A percentile compares a stretch with the other conserved stretches of the same genome.
Conservation (phyloP, 257 asterid genomes). For the Capsicum baccatum region DNA sequence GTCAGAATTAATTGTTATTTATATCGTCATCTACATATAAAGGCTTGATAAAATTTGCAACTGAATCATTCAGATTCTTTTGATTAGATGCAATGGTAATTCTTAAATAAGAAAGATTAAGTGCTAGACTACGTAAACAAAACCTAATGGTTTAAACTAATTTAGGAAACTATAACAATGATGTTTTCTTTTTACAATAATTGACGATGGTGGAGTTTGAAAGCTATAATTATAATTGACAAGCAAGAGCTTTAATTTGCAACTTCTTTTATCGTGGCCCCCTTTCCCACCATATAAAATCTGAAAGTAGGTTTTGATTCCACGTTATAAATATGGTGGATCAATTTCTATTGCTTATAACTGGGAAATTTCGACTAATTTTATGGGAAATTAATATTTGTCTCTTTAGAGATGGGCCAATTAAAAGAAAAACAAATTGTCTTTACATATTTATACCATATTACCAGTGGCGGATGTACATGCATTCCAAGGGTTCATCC, state of each 20-base stretch:
- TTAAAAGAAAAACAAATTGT: too few relatives aligned
- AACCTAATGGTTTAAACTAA: not conserved
- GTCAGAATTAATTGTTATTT: not conserved
- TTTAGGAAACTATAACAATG: not conserved
- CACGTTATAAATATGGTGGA: not conserved
- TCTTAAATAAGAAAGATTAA: not conserved
- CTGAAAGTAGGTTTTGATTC: not conserved
- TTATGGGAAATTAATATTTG: too few relatives aligned
- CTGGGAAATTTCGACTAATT: not conserved
- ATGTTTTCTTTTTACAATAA: not conserved
- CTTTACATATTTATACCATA: too few relatives aligned
- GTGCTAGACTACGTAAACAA: not conserved
- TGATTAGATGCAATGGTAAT: not conserved
- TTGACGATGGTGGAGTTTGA: not conserved
- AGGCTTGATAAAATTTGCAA: not conserved
- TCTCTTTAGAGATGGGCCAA: too few relatives aligned
- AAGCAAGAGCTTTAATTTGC: not conserved
- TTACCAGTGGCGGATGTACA: too few relatives aligned
- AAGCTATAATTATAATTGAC: not conserved
- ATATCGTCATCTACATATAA: not conserved
- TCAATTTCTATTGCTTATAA: not conserved
- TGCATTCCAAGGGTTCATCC: too few relatives aligned
- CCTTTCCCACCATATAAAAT: not conserved
- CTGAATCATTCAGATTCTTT: not conserved
- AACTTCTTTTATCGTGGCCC: not conserved